A percentile compares a stretch with the other conserved stretches of the same genome.
Conservation (phyloP, 805 yeast species). For the Cyberlindnera amylophila region DNA sequence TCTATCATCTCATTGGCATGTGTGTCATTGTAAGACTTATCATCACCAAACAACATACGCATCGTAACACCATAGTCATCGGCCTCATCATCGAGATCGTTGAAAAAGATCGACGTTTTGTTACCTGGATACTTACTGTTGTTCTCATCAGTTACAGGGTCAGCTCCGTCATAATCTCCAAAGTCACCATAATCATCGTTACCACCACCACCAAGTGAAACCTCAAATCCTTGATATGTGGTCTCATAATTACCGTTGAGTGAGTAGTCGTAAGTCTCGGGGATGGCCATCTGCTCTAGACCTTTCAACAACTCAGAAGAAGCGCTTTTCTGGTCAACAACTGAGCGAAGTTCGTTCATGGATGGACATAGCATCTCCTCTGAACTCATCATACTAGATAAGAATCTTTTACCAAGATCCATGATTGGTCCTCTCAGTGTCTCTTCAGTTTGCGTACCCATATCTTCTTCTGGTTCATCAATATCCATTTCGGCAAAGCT, state of each 20-base stretch:
- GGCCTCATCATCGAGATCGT: slow-evolving; percentile 25
- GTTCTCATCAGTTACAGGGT: slow-evolving; percentile 9
- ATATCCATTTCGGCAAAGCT: slow-evolving; percentile 23
- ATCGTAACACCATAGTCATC: slow-evolving; percentile 28
- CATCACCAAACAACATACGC: slow-evolving; percentile 22
- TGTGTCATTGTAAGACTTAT: slow-evolving; percentile 21
- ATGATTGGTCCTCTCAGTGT: slow-evolving; percentile 3
- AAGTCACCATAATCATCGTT: slow-evolving; percentile 19
- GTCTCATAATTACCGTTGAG: slow-evolving; percentile 13
- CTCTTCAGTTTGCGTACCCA: slow-evolving; percentile 5
- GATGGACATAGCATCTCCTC: slow-evolving; percentile 19
- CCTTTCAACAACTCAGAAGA: slow-evolving; percentile 15
- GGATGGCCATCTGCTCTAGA: slow-evolving; percentile 17
- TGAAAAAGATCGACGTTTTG: slow-evolving; percentile 26
- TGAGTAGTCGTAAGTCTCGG: slow-evolving; percentile 8
- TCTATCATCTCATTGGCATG: slow-evolving; percentile 24
- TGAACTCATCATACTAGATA: slow-evolving; percentile 3
- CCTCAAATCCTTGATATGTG: slow-evolving; percentile 16
- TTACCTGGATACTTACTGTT: slow-evolving; percentile 24
- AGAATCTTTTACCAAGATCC: slow-evolving; percentile 16
- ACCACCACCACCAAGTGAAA: slow-evolving; percentile 21
- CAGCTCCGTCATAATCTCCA: slow-evolving; percentile 8
- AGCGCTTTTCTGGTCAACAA: slow-evolving; percentile 17
- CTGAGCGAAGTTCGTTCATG: slow-evolving; percentile 17
- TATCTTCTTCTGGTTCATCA: slow-evolving; percentile 14